A percentile compares a stretch with the other conserved stretches of the same genome.
These are phyloP conservation scores for Fusarium sp. DNA, from an alignment of 2,329 filamentous ascomycete species.

Conservation along the genomic window DNA sequence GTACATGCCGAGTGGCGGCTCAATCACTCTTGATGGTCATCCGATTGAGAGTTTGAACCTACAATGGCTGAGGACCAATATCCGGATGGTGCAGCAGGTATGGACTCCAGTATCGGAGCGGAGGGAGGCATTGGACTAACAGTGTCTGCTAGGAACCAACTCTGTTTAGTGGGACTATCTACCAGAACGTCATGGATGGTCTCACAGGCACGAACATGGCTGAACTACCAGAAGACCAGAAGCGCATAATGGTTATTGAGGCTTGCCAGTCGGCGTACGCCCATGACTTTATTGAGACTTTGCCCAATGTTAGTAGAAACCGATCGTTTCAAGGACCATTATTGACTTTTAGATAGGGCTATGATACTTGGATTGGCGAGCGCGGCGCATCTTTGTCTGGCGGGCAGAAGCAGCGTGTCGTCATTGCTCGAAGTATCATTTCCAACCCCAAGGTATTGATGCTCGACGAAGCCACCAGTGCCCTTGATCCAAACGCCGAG, in stretches of 20 bases:
- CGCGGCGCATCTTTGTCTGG: constrained; percentile 74
- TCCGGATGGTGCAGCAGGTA: constrained; percentile 63
- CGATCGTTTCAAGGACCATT: accelerated
- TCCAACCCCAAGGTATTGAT: constrained; percentile 73
- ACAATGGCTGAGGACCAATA: constrained; percentile 65
- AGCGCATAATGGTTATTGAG: constrained; percentile 57
- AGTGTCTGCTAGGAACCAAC: constrained; percentile 60
- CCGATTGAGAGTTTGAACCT: constrained; percentile 59
- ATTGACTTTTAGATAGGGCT: constrained; percentile 54
- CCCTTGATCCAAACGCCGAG: constrained; percentile 61
- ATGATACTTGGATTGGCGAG: constrained; percentile 73
- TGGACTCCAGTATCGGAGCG: neutral
- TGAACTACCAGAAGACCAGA: constrained; percentile 56
- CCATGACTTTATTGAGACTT: constrained; percentile 63
- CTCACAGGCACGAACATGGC: constrained; percentile 55
- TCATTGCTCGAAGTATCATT: constrained; percentile 75
- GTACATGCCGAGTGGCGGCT: constrained; percentile 64
- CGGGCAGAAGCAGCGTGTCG: constrained; percentile 75
- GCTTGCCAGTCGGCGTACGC: constrained; percentile 65
- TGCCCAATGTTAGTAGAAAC: constrained; percentile 55
- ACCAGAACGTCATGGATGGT: constrained; percentile 65
- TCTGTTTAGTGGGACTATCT: constrained; percentile 65
- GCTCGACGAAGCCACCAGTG: constrained; percentile 77
- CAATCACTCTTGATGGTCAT: constrained; percentile 59
- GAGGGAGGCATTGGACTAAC: neutral